Evolutionary conservation across 345 rosid genomes (phyloP).

Genomic region (Pistacia vera): DNA sequence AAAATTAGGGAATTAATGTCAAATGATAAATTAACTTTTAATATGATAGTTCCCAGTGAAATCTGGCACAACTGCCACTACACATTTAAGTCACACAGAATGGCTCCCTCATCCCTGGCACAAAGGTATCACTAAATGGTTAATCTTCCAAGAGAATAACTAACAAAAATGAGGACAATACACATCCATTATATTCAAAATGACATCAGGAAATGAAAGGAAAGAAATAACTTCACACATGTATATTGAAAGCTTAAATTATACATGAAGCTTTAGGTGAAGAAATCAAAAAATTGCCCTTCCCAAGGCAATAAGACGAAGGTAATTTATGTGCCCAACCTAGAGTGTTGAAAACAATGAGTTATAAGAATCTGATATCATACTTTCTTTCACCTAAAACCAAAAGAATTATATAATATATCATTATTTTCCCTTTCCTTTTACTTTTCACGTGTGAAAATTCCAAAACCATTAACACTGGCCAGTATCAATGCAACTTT

Average conservation of each 20-base stretch:
- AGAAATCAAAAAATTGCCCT: neutral
- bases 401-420: neutral
- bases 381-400: neutral
- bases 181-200: neutral
- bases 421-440: neutral
- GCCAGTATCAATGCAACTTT: no score
- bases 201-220: neutral
- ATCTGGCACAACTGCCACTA: neutral
- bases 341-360: neutral
- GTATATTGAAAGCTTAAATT: no score
- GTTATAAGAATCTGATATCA: neutral
- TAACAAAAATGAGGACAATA: neutral
- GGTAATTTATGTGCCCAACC: neutral
- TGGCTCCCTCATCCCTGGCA: neutral
- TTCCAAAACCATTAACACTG: neutral
- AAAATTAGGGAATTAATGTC: neutral
- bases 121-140: neutral
- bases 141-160: conserved; percentile 7
- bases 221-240: neutral
- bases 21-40: neutral
- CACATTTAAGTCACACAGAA: neutral
- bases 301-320: neutral
- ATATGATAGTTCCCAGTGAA: neutral
- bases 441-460: neutral
- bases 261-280: neutral